A percentile compares a stretch with the other conserved stretches of the same genome.
Evolutionary conservation across 306 rosid genomes (phyloP).

Genomic region (Leucaena leucocephala): DNA sequence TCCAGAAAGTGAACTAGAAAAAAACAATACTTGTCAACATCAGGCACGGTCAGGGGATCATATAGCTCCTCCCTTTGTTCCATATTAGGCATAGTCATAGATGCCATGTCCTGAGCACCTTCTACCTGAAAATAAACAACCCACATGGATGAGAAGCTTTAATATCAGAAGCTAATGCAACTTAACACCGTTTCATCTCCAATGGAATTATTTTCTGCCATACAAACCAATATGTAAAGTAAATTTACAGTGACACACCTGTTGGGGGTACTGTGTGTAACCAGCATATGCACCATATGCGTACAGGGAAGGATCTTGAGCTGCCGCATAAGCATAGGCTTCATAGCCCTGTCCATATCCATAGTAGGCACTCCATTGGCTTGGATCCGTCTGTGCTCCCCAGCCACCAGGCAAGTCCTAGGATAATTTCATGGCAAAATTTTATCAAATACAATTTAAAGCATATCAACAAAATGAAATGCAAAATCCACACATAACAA

Average conservation of each 20-base stretch:
- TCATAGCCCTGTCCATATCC: slow-evolving; percentile 92
- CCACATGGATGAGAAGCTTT: slow-evolving; percentile 12
- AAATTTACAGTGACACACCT: slow-evolving; percentile 46
- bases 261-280: slow-evolving; percentile 83
- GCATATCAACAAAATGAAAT: slow-evolving; percentile 3
- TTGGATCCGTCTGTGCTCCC: slow-evolving; percentile 78
- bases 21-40: slow-evolving; percentile 64
- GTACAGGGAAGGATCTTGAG: slow-evolving; percentile 79
- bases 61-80: slow-evolving; percentile 77
- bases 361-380: slow-evolving; percentile 80
- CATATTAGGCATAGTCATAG: slow-evolving; percentile 56
- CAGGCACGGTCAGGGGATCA: slow-evolving; percentile 80
- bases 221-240: slow-evolving; percentile 8
- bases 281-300: slow-evolving; percentile 79
- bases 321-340: slow-evolving; percentile 72
- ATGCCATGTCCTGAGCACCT: slow-evolving; percentile 75
- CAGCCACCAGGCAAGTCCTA: slow-evolving; percentile 74
- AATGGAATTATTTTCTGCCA: background rate
- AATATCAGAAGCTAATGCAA: background rate
- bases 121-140: slow-evolving; percentile 62
- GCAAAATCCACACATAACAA: slow-evolving; percentile 6
- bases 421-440: slow-evolving; percentile 22
- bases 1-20: background rate
- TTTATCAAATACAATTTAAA: slow-evolving; percentile 16
- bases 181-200: background rate